phyloP scores from a whole-genome alignment of 2,329 filamentous ascomycete species.

The Neoscytalidium dimidiatum region DNA sequence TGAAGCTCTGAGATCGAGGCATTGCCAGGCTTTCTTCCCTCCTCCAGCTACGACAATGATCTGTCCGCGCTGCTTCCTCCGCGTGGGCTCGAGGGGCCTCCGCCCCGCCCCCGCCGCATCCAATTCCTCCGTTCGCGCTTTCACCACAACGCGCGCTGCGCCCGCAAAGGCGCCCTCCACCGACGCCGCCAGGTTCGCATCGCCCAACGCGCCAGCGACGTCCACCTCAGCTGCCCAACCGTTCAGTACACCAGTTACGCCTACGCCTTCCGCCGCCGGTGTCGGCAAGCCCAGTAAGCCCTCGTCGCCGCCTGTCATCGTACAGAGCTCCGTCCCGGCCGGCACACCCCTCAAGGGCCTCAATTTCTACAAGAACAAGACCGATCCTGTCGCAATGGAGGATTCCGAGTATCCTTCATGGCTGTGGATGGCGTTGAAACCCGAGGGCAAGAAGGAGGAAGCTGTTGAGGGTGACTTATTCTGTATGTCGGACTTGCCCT shows the following conservation, averaged over 20 bases:
- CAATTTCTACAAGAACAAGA: constrained; percentile 73
- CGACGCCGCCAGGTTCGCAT: constrained; percentile 29
- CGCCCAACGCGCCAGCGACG: constrained; percentile 40
- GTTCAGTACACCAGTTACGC: constrained; percentile 43
- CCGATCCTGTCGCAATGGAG: constrained; percentile 71
- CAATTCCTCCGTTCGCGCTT: constrained; percentile 6
- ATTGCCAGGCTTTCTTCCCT: neutral
- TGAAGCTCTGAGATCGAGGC: neutral
- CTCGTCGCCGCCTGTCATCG: constrained; percentile 31
- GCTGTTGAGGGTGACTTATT: constrained; percentile 72
- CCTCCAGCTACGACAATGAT: constrained; percentile 34
- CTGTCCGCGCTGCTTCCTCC: constrained; percentile 39
- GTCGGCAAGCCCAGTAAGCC: constrained; percentile 33
- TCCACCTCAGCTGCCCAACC: constrained; percentile 49
- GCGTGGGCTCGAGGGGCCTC: constrained; percentile 32
- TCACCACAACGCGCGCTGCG: constrained; percentile 28
- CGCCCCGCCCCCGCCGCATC: constrained; percentile 3
- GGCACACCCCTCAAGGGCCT: constrained; percentile 73
- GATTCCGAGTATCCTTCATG: constrained; percentile 79
- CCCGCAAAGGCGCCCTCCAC: constrained; percentile 29
- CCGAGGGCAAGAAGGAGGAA: constrained; percentile 55
- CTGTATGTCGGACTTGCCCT: constrained; percentile 60
- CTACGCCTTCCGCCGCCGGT: constrained; percentile 30
- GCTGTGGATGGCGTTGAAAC: constrained; percentile 73
- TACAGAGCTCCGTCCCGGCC: constrained; percentile 56